Conservation (phyloP, 2,329 filamentous ascomycete species). For the Pleurostoma richardsiae region DNA sequence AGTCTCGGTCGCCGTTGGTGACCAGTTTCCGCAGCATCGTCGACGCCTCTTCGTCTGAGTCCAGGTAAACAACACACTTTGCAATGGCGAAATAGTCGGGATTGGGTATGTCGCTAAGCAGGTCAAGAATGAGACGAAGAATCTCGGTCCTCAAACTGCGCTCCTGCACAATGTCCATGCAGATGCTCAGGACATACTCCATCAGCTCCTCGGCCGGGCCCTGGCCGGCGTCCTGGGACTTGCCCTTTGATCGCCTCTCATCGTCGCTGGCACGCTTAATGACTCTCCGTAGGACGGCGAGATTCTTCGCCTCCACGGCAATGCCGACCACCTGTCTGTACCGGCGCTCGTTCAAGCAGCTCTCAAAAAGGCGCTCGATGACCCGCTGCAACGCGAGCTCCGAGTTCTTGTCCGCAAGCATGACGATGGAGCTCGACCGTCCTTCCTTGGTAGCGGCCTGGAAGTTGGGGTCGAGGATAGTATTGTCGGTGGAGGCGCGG, state of each 20-base stretch:
- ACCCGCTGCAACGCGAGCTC: slow-evolving; percentile 76
- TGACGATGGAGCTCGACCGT: slow-evolving; percentile 55
- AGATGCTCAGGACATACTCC: slow-evolving; percentile 93
- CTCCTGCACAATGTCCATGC: slow-evolving; percentile 97
- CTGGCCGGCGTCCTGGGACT: slow-evolving; percentile 42
- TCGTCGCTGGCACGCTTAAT: slow-evolving; percentile 88
- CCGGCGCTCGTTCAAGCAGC: slow-evolving; percentile 76
- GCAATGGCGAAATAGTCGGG: slow-evolving; percentile 98
- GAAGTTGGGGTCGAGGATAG: slow-evolving; percentile 54
- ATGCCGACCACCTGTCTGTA: slow-evolving; percentile 97
- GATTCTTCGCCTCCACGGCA: slow-evolving; percentile 87
- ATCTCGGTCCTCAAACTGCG: slow-evolving; percentile 79
- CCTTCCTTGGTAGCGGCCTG: slow-evolving; percentile 48
- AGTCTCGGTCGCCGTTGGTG: slow-evolving; percentile 70
- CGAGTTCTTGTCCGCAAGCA: slow-evolving; percentile 64
- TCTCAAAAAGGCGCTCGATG: slow-evolving; percentile 86
- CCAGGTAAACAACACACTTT: slow-evolving; percentile 93
- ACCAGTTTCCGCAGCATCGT: slow-evolving; percentile 80
- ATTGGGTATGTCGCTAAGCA: slow-evolving; percentile 87
- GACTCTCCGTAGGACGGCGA: slow-evolving; percentile 79
- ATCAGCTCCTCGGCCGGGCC: slow-evolving; percentile 83
- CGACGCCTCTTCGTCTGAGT: slow-evolving; percentile 86
- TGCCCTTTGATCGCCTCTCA: slow-evolving; percentile 66
- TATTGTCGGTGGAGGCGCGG: slow-evolving; percentile 64
- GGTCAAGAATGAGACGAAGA: slow-evolving; percentile 82